Evolutionary conservation across 768 basidiomycete species (phyloP).

Genomic region (Lentinula sp.): DNA sequence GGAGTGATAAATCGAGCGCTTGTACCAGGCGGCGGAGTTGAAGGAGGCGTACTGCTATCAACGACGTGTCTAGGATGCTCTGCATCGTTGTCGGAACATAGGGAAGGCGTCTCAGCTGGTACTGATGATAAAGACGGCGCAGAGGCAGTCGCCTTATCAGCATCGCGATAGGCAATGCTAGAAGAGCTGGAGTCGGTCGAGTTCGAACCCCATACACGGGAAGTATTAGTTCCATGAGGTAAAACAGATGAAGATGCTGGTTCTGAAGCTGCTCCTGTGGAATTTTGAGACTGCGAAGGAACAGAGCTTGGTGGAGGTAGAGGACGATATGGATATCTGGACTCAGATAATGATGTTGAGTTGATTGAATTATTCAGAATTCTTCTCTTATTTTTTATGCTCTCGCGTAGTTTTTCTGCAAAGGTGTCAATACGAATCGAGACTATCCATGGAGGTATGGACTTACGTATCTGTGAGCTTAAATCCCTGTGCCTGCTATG

Average conservation of each 20-base stretch:
- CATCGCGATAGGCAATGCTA: constrained; percentile 14
- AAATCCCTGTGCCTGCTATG: neutral
- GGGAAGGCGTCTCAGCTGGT: constrained; percentile 51
- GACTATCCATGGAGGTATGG: neutral
- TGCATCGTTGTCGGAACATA: constrained; percentile 70
- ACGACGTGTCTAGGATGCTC: constrained; percentile 20
- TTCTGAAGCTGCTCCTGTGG: neutral
- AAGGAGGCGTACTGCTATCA: constrained; percentile 8
- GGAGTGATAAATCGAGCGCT: neutral
- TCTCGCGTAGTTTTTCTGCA: neutral
- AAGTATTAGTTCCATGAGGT: neutral
- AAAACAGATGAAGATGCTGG: neutral
- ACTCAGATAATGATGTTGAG: constrained; percentile 7
- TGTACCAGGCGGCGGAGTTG: constrained; percentile 12
- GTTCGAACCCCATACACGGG: constrained; percentile 15
- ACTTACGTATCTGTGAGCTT: constrained; percentile 2
- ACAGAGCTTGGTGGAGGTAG: neutral
- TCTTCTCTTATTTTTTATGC: constrained; percentile 13
- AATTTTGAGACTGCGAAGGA: neutral
- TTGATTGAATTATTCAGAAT: constrained; percentile 25
- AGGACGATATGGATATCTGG: neutral
- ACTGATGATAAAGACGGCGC: constrained; percentile 23
- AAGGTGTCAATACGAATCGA: neutral
- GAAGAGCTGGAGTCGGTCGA: constrained; percentile 13
- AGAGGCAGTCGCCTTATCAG: neutral